phyloP scores from a whole-genome alignment of 169 alveolate species.

The Cryptosporidium muris region DNA sequence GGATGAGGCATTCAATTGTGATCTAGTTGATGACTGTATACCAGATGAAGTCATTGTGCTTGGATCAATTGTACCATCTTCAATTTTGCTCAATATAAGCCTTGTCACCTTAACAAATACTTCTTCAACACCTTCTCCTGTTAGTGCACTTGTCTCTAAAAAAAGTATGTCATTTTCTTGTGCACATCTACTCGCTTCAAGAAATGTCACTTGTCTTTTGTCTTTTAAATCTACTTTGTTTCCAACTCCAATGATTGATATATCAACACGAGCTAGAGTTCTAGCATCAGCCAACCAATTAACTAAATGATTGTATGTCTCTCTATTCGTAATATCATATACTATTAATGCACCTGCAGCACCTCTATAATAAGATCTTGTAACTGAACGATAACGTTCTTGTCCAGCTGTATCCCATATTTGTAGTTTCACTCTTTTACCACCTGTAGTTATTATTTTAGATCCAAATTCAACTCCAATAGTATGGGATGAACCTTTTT shows the following conservation, averaged over 20 bases:
- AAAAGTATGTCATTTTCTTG: constrained; percentile 85
- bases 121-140: constrained; percentile 90
- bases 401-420: constrained; percentile 93
- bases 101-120: constrained; percentile 82
- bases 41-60: constrained; percentile 69
- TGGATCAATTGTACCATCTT: constrained; percentile 79
- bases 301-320: constrained; percentile 80
- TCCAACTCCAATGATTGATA: constrained; percentile 82
- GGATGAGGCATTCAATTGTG: constrained; percentile 35
- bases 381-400: constrained; percentile 84
- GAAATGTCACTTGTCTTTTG: constrained; percentile 80
- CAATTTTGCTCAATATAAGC: constrained; percentile 83
- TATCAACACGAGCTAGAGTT: constrained; percentile 83
- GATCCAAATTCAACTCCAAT: constrained; percentile 85
- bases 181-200: constrained; percentile 87
- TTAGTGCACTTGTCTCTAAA: constrained; percentile 88
- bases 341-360: constrained; percentile 90
- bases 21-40: constrained; percentile 49
- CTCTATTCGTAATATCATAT: constrained; percentile 85
- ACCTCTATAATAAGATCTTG: constrained; percentile 88
- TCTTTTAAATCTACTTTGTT: constrained; percentile 83
- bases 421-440: constrained; percentile 82
- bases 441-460: constrained; percentile 74
- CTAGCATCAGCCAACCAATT: constrained; percentile 85
- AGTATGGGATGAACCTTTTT: constrained; percentile 82